phyloP scores from a whole-genome alignment of 2,329 filamentous ascomycete genomes.

The Penicillium sp. region DNA sequence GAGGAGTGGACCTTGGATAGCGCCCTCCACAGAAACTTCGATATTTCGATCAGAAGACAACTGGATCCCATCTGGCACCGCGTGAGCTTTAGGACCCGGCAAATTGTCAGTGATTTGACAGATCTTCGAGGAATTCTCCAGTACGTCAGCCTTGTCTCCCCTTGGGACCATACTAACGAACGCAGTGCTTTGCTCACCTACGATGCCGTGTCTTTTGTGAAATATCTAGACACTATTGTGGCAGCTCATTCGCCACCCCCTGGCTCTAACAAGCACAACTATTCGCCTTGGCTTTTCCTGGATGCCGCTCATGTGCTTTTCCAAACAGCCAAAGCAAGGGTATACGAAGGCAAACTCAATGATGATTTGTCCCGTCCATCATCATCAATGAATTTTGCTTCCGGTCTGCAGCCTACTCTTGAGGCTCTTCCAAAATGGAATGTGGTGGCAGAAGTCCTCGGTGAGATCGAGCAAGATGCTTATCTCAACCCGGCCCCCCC shows the following conservation, averaged over 20 bases:
- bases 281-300: conserved; percentile 93
- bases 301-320: conserved; percentile 95
- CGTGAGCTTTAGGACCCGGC: conserved; percentile 89
- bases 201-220: conserved; percentile 86
- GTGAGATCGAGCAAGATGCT: conserved; percentile 88
- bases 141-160: conserved; percentile 37
- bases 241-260: conserved; percentile 85
- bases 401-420: conserved; percentile 73
- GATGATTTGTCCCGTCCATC: conserved; percentile 51
- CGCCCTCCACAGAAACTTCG: conserved; percentile 88
- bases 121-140: conserved; percentile 81
- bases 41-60: conserved; percentile 81
- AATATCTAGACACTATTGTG: conserved; percentile 90
- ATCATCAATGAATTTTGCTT: conserved; percentile 50
- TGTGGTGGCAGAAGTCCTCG: conserved; percentile 80
- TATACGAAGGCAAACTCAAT: conserved; percentile 73
- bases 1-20: conserved; percentile 96
- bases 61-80: conserved; percentile 97
- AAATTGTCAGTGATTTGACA: conserved; percentile 86
- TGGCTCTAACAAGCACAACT: conserved; percentile 80
- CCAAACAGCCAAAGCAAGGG: conserved; percentile 79
- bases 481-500: conserved; percentile 75
- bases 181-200: conserved; percentile 68
- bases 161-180: conserved; percentile 3
- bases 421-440: conserved; percentile 96